Base-by-base conservation (phyloP, 345 rosid species). In the Eucalyptus regnans region DNA sequence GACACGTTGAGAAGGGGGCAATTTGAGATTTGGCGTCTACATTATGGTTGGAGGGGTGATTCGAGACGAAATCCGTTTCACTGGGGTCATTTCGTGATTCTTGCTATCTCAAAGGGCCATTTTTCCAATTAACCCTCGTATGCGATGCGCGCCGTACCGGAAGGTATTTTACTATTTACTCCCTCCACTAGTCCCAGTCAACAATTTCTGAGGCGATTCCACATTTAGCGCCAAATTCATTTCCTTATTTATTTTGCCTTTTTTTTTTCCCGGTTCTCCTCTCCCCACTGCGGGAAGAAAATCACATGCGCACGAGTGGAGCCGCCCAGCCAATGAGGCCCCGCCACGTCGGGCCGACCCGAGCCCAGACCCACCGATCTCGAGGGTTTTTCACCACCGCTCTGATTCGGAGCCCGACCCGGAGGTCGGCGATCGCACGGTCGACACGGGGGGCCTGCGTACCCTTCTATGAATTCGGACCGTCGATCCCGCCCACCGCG, bases 371-470 rank as follows among this genome's bases (percentile, higher is more conserved):
- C 71, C 83, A 20, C 27, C 23, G 76, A 76, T 41, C 83, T 20
- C 83, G 83, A 76, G 83, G 83, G 83, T 11, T 76, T 41, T 37
- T 12, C 1, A 76, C 6, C 48, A 6, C 43, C 29, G 48, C 3
- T 22, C 83, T 41, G 48, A 7, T 87, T 31, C 86, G 31, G 20
- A 11, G 81, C 87, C 68, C 68, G 23, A 29, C 20, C 62, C 16
- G 33, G 56, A 27, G 86, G n/a, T 37, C 41, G 3, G 31, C 7
- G 33, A 95, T 96, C 99, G 37, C 51, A 96, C 96, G 95, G 95
- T 87, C 60, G 60, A 88, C 7, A 50, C 87, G 43, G 76, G 85
- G 71, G 86, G 50, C 86, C 86, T 64, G 9, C 83, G 29, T 52
- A 84, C 66, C 88, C 88, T 62, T 50, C 90, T 94, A 94, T 92